These are phyloP conservation scores for Sporothrix brunneoviolacea DNA, from an alignment of 2,329 filamentous ascomycete species.

Conservation along the genomic window DNA sequence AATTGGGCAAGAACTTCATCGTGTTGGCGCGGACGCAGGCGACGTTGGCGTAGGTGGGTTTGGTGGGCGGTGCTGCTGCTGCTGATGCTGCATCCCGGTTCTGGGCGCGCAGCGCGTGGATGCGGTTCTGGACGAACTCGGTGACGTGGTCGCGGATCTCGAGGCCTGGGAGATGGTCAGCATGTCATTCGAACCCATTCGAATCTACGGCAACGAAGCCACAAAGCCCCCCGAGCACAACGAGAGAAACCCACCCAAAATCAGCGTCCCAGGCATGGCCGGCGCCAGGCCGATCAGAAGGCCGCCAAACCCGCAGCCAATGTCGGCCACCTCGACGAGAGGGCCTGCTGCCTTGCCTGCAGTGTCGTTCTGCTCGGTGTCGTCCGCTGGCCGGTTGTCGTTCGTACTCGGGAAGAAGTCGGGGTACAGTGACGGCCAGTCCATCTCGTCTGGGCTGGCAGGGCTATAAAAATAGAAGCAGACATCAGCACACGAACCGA, in stretches of 20 bases:
- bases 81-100: constrained; percentile 26
- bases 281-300: constrained; percentile 80
- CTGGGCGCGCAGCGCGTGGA: constrained; percentile 70
- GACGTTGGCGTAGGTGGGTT: constrained; percentile 67
- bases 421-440: constrained; percentile 83
- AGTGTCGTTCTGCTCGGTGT: constrained; percentile 22
- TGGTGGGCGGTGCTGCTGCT: background rate
- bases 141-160: constrained; percentile 90
- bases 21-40: constrained; percentile 86
- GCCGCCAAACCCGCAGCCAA: constrained; percentile 94
- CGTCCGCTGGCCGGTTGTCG: background rate
- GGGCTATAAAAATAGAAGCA: constrained; percentile 64
- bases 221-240: background rate
- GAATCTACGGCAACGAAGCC: too few relatives aligned
- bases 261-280: constrained; percentile 69
- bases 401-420: constrained; percentile 56
- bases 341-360: background rate
- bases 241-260: constrained; percentile 56
- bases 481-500: too few relatives aligned
- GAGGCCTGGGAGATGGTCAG: constrained; percentile 56
- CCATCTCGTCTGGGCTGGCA: constrained; percentile 71
- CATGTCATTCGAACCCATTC: too few relatives aligned
- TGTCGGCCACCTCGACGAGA: constrained; percentile 81
- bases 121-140: constrained; percentile 82
- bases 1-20: constrained; percentile 99